Base-by-base conservation (phyloP, 345 rosid genomes). In the Gossypium bickii region DNA sequence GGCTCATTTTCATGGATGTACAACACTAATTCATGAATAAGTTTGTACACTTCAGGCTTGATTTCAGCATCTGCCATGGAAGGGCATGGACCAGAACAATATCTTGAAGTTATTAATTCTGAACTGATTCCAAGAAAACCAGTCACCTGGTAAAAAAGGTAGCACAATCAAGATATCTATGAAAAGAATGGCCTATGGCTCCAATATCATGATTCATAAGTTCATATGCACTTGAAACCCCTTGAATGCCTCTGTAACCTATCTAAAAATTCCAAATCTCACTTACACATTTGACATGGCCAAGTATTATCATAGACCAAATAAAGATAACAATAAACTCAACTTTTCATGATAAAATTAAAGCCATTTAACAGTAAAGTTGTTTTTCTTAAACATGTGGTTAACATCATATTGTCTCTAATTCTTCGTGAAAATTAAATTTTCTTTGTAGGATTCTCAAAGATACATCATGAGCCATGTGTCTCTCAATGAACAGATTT, bases 1-100 rank as follows among this genome's bases (percentile, higher is more conserved):
- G 89, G 86, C 78, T 94, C 98, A 79, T 84, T 86, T 72, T 80
- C 41, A 81, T 94, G 89, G 80, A 92, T 92, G 82, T 86, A 76
- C 76, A 90, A 56, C 72, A 94, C 82, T 81, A 94, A 87, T 78
- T 88, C 82, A 83, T 87, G 85, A 77, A 92, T 92, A 80, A 94
- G 91, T 73, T 67, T 77, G 79, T 94, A 97, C 80, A 90, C 82
- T 79, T 89, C 85, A 75, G 93, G 86, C 68, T 89, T 88, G 58
- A 94, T 82, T 72, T 83, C 87, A 79, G 97, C 86, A 80, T 80
- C 73, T 75, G 88, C 87, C 71, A 78, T 73, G 29, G 85, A 77
- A 81, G 93, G 93, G 75, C 83, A 79, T 73, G 86, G 79, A 47
- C 97, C 94, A 73, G 89, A 79, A 78, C 92, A 90, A 83, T 82